Base-by-base conservation (phyloP, 768 basidiomycete species). In the Suillus occidentalis region DNA sequence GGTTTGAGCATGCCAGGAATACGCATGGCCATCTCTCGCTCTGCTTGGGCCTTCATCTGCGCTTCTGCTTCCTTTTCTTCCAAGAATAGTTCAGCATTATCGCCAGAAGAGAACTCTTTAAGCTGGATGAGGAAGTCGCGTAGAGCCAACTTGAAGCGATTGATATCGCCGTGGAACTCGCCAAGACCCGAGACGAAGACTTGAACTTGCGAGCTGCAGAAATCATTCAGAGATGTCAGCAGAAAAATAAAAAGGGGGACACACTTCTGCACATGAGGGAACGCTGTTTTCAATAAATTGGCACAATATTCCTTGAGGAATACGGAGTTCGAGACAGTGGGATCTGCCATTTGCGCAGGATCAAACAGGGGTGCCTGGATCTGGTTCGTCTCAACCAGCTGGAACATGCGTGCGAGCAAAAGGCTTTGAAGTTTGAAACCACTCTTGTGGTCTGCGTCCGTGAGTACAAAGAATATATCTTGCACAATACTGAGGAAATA, bases 1-100 rank as follows among this genome's bases (percentile, higher is more conserved):
- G 95, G 96, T 78, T 97, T 97, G 76, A 98, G 85, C 91, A 98
- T 92, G 47, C 97, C 97, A n/a, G 96, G 97, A 66, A 99, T 94
- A 69, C 92, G 87, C 85, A 93, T 91, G 31, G 95, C 95, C 43
- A 90, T 85, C 79, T 95, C 87, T 61, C 89, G 89, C 78, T 97
- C 95, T 66, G 88, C 91, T 68, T 91, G 87, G 0, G 87, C 88
- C 79, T 92, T 90, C 75, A 81, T 83, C 73, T 89, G 85, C 25
- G 84, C 82, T 76, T 97, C 97, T 4, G 86, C 85, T 75, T 98
- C 96, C 78, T 95, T 97, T 79, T 99, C 97, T 72, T 98, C 97
- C 69, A 94, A 81, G 80, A 84, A 98, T 43, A 98, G 82, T 68
- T 98, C 97, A 10, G 95, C 81, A 68, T 97, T 96, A 72, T 97